Evolutionary conservation across 169 alveolate species (phyloP).

Genomic region (Cryptosporidium meleagridis): DNA sequence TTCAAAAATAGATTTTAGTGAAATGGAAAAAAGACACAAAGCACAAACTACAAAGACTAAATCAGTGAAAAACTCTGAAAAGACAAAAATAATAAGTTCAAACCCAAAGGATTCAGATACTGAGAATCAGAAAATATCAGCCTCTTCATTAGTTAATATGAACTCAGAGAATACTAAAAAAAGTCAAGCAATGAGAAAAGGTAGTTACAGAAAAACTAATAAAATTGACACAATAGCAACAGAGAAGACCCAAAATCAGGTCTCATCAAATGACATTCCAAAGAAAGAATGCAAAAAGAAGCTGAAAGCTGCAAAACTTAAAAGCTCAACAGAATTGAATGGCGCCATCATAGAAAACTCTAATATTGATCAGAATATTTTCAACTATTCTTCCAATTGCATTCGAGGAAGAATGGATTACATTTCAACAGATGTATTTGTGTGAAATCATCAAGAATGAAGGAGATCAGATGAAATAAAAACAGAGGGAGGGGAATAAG

Average conservation of each 20-base stretch:
- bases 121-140: slow-evolving; percentile 5
- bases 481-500: background rate
- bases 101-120: background rate
- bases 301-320: background rate
- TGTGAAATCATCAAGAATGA: background rate
- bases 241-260: background rate
- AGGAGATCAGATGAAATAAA: background rate
- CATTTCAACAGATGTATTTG: slow-evolving; percentile 52
- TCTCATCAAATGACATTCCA: background rate
- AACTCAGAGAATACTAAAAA: background rate
- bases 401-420: slow-evolving; percentile 63
- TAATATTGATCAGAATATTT: background rate
- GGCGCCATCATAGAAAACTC: background rate
- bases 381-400: slow-evolving; percentile 51
- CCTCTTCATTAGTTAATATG: background rate
- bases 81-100: background rate
- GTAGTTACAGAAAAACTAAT: background rate
- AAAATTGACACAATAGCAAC: background rate
- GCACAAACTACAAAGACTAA: background rate
- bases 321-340: background rate
- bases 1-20: background rate
- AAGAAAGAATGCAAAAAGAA: slow-evolving; percentile 24
- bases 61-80: background rate
- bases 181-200: background rate
- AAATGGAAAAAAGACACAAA: background rate